Percentiles rank a stretch among this genome's conserved stretches.
phyloP scores from a whole-genome alignment of 345 rosid species.

The Mangifera indica region DNA sequence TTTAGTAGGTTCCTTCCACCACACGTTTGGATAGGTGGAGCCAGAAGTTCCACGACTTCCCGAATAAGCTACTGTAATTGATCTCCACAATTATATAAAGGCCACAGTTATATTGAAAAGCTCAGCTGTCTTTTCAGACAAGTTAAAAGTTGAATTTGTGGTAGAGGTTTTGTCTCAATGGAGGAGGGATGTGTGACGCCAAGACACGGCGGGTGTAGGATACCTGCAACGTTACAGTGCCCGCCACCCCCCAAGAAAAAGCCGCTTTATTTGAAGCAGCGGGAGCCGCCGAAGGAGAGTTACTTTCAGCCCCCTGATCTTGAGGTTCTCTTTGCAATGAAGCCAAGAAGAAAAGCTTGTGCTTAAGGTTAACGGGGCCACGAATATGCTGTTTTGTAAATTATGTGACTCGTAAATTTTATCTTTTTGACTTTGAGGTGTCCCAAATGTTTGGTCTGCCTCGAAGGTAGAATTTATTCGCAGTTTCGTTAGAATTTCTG shows the following conservation, averaged over 20 bases:
- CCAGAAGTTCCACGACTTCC: slow-evolving; percentile 27
- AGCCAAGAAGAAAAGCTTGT: slow-evolving; percentile 33
- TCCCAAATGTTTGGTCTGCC: background rate
- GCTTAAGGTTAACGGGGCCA: slow-evolving; percentile 3
- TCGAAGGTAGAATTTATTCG: background rate
- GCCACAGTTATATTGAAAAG: background rate
- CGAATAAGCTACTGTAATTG: slow-evolving; percentile 23
- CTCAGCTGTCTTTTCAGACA: background rate
- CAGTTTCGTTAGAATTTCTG: background rate
- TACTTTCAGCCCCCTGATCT: slow-evolving; percentile 77
- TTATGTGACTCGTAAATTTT: background rate
- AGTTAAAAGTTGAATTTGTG: no score
- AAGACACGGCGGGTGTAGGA: slow-evolving; percentile 36
- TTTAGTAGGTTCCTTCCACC: slow-evolving; percentile 34
- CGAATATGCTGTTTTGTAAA: background rate
- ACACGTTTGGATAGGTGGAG: slow-evolving; percentile 28
- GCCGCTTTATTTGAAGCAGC: slow-evolving; percentile 17
- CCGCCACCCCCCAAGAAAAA: slow-evolving; percentile 75
- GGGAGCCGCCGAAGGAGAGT: slow-evolving; percentile 51
- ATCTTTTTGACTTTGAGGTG: background rate
- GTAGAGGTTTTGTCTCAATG: background rate
- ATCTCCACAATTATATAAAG: background rate
- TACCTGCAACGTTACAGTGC: slow-evolving; percentile 36
- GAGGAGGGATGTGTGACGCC: slow-evolving; percentile 59
- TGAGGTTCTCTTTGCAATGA: slow-evolving; percentile 45